phyloP scores from a whole-genome alignment of 257 asterid species.

The Forsythia suspensa region DNA sequence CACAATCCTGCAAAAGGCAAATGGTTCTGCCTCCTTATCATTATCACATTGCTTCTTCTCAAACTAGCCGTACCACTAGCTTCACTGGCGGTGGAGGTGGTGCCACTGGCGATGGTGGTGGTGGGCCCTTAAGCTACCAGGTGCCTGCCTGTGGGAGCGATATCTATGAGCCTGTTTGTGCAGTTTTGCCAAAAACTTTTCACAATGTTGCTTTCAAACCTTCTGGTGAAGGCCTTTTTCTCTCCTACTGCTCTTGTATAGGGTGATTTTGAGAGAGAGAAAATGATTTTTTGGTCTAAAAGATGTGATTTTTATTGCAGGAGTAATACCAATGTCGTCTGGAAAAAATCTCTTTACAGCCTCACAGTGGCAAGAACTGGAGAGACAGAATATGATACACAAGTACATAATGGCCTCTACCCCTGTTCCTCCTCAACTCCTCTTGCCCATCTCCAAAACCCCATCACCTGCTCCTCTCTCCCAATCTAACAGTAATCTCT shows the following conservation, averaged over 20 bases:
- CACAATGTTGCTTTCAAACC: not conserved
- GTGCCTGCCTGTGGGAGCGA: too few relatives aligned
- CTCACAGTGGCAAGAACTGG: constrained; percentile 62
- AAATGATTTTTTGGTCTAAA: not conserved
- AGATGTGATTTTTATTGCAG: constrained; percentile 1
- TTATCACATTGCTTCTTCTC: constrained; percentile 6
- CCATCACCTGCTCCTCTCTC: constrained; percentile 27
- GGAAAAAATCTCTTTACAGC: constrained; percentile 53
- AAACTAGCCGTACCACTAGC: not conserved
- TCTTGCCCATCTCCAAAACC: constrained; percentile 9
- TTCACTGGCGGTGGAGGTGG: constrained; percentile 23
- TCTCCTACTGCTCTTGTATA: not conserved
- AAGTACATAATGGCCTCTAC: constrained; percentile 52
- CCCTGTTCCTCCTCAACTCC: constrained; percentile 65
- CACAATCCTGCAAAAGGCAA: not conserved
- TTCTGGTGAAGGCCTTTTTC: constrained; percentile 23
- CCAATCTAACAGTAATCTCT: constrained; percentile 45
- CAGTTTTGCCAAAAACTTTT: constrained; percentile 25
- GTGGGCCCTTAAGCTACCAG: constrained; percentile 28
- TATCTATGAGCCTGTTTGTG: not conserved
- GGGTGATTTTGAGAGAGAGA: not conserved
- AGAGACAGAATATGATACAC: constrained; percentile 59
- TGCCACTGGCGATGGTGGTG: constrained; percentile 21
- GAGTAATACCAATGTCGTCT: constrained; percentile 14
- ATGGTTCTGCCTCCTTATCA: not conserved